Evolutionary conservation across 208 protist genomes (phyloP), one percentile per base, ranked within the genome.

Genomic region (Crithidia expoeki): DNA sequence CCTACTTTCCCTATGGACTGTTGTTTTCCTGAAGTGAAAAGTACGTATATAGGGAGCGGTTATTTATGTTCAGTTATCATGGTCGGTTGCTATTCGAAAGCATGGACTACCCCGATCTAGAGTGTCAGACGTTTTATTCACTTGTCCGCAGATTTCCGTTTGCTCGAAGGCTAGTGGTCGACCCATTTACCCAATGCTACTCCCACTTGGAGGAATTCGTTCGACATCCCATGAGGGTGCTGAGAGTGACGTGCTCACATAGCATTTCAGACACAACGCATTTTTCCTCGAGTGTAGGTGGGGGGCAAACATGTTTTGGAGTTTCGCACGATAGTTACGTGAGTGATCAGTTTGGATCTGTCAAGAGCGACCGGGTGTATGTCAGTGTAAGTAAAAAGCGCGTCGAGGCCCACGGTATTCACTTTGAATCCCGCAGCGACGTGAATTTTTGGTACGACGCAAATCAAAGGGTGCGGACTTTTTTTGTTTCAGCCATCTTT

Each of bases 341-440:
- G 0, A 30, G 0, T 6, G n/a, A 25, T 2, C 56, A 21, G 7
- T 64, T 57, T 27, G 46, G 36, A 10, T n/a, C 33, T 0, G 9
- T 36, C 0, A 12, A 27, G 19, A 62, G 10, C n/a, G 66, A 72
- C 21, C 51, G 38, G 28, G 46, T 28, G 0, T 72, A 72, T 12
- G 46, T 46, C 25, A 64, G 21, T 17, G 34, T 63, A 2, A 44
- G 50, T 7, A 25, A 34, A 5, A 46, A 36, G 4, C 12, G 16
- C 30, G 16, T 72, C 10, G 23, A 52, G 17, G 33, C 42, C 0
- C 64, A 72, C 46, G 66, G 66, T 7, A 27, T 58, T 21, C 66
- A 58, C 34, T 49, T 72, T n/a, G 66, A 72, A 57, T 64, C 66
- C n/a, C 66, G 66, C 7, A 46, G 64, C 16, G 66, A 72, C 14